These are phyloP conservation scores for Mycothermus thermophilus DNA, from an alignment of 495 filamentous ascomycete species.

Conservation along the genomic window DNA sequence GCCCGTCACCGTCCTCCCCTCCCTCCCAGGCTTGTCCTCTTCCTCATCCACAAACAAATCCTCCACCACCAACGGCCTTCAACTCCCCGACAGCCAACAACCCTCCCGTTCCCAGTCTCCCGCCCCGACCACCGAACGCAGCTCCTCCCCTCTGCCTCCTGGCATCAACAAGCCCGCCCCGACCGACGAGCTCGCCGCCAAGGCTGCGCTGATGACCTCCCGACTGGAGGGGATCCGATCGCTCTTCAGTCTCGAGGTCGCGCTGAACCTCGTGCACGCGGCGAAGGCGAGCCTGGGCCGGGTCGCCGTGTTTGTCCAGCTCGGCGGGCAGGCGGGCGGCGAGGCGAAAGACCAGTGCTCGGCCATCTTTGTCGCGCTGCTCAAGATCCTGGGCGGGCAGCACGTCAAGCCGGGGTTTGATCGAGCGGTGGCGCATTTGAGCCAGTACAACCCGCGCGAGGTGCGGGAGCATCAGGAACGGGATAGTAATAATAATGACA, in stretches of 20 bases:
- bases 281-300: conserved; percentile 88
- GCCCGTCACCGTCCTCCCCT: conserved; percentile 80
- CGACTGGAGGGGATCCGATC: conserved; percentile 84
- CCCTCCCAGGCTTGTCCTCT: too few relatives aligned
- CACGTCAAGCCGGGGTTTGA: conserved; percentile 88
- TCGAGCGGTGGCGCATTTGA: conserved; percentile 81
- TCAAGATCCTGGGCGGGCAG: conserved; percentile 69
- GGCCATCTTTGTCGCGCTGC: conserved; percentile 69
- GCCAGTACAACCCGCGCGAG: conserved; percentile 80
- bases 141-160: neutral
- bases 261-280: conserved; percentile 70
- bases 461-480: conserved; percentile 62
- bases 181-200: conserved; percentile 84
- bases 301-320: conserved; percentile 61
- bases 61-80: neutral
- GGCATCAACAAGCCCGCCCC: conserved; percentile 33
- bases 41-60: too few relatives aligned
- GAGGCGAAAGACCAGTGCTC: conserved; percentile 86
- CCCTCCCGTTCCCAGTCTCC: conserved; percentile 38
- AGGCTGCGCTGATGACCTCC: conserved; percentile 91
- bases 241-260: conserved; percentile 92
- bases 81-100: conserved; percentile 9
- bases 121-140: neutral
- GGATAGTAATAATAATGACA: too few relatives aligned
- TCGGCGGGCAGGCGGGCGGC: conserved; percentile 64